These are phyloP conservation scores for Microascus cirrosus DNA, from an alignment of 2,329 filamentous ascomycete genomes.

Conservation along the genomic window DNA sequence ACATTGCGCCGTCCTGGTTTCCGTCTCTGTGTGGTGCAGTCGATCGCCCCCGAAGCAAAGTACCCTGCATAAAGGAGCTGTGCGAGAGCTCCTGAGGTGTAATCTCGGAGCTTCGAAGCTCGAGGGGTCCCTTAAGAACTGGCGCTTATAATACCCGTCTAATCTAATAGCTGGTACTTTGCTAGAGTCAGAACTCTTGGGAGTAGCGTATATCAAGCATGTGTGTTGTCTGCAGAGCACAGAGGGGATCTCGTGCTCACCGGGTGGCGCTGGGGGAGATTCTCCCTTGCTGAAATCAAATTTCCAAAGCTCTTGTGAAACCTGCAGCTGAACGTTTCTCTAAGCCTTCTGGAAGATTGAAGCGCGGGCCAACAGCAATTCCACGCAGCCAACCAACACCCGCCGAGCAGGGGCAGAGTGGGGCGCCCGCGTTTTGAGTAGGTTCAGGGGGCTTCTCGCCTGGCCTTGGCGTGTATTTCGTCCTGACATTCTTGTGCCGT, in stretches of 20 bases:
- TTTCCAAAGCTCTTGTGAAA: background rate
- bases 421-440: background rate
- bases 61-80: background rate
- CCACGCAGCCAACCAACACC: background rate
- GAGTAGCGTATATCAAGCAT: too few species aligned
- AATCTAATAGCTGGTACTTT: too few species aligned
- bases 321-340: background rate
- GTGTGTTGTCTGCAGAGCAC: too few species aligned
- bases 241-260: too few species aligned
- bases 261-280: background rate
- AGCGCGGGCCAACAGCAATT: background rate
- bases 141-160: too few species aligned
- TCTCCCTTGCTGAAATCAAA: background rate
- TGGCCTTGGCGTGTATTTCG: too few species aligned
- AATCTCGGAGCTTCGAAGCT: too few species aligned
- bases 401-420: background rate
- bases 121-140: too few species aligned
- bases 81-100: background rate
- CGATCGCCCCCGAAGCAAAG: background rate
- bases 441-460: too few species aligned
- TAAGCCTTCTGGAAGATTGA: slow-evolving; percentile 1
- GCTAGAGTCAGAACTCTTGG: too few species aligned
- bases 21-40: background rate
- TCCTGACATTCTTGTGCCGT: too few species aligned
- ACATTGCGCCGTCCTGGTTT: background rate